Evolutionary conservation across 1,284 basidiomycete genomes (phyloP).

Genomic region (Rhodotorula mucilaginosa): DNA sequence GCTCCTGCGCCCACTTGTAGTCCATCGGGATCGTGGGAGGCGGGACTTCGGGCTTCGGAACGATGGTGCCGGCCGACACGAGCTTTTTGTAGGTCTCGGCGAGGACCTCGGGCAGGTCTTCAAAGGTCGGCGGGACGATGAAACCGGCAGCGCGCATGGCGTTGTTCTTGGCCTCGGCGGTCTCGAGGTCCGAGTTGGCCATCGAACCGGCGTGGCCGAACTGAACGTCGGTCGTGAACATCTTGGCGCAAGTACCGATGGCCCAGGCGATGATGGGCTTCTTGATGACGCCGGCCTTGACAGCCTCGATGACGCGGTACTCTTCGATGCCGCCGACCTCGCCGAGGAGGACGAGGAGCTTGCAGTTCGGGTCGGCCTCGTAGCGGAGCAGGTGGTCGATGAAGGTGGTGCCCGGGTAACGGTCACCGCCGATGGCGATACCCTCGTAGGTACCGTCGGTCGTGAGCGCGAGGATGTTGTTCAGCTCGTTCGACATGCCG

Average conservation of each 20-base stretch:
- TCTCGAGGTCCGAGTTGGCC: constrained; percentile 97
- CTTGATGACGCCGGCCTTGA: constrained; percentile 88
- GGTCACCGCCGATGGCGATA: constrained; percentile 98
- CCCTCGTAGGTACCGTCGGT: constrained; percentile 99
- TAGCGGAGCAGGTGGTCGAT: constrained; percentile 98
- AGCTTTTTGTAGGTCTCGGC: constrained; percentile 82
- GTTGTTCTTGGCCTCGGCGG: constrained; percentile 94
- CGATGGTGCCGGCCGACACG: constrained; percentile 67
- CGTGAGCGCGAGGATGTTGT: constrained; percentile 95
- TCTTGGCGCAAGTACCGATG: constrained; percentile 99
- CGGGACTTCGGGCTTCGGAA: constrained; percentile 73
- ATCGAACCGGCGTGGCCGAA: constrained; percentile 98
- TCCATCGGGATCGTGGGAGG: constrained; percentile 98
- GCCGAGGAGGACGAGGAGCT: constrained; percentile 96
- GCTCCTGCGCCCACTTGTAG: constrained; percentile 98
- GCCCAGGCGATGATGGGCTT: constrained; percentile 99
- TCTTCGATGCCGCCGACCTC: constrained; percentile 99
- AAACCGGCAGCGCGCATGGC: constrained; percentile 95
- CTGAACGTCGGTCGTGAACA: constrained; percentile 99
- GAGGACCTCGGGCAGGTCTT: constrained; percentile 84
- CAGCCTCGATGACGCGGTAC: constrained; percentile 97
- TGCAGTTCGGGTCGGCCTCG: constrained; percentile 95
- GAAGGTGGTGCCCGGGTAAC: constrained; percentile 97
- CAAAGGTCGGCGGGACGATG: constrained; percentile 96
- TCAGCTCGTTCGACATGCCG: constrained; percentile 99